Percentiles rank a stretch among this genome's conserved stretches.
phyloP scores from a whole-genome alignment of 441 rosid genomes.

The Kokia cookei region DNA sequence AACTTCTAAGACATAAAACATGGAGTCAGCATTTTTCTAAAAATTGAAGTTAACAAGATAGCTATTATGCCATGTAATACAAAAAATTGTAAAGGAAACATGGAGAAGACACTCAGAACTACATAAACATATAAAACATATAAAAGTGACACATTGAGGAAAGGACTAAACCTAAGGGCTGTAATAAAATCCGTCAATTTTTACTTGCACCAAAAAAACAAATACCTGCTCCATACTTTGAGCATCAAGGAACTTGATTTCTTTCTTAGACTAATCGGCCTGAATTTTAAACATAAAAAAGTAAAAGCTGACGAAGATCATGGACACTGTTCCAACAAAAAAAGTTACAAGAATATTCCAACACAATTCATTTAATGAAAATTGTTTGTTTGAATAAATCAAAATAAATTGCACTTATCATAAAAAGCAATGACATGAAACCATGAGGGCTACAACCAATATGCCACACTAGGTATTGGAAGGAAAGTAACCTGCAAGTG shows the following conservation, averaged over 20 bases:
- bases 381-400: not conserved
- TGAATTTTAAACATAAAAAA: not conserved
- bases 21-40: not conserved
- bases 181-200: not conserved
- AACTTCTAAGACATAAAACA: not conserved
- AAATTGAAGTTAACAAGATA: not conserved
- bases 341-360: not conserved
- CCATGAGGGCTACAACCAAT: not conserved
- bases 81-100: not conserved
- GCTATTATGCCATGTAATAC: not conserved
- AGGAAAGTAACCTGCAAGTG: conserved; percentile 50
- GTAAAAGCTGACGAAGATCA: not conserved
- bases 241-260: not conserved
- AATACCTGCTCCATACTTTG: not conserved
- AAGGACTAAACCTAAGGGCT: not conserved
- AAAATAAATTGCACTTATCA: not conserved
- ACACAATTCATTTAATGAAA: not conserved
- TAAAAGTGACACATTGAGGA: not conserved
- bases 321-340: not conserved
- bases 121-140: not conserved
- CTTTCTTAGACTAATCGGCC: not conserved
- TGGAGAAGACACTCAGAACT: not conserved
- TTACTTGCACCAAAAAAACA: not conserved
- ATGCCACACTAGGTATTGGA: not conserved
- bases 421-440: not conserved